Evolutionary conservation across 2,329 filamentous ascomycete species (phyloP).

Genomic region (Leptodontidium sp.): DNA sequence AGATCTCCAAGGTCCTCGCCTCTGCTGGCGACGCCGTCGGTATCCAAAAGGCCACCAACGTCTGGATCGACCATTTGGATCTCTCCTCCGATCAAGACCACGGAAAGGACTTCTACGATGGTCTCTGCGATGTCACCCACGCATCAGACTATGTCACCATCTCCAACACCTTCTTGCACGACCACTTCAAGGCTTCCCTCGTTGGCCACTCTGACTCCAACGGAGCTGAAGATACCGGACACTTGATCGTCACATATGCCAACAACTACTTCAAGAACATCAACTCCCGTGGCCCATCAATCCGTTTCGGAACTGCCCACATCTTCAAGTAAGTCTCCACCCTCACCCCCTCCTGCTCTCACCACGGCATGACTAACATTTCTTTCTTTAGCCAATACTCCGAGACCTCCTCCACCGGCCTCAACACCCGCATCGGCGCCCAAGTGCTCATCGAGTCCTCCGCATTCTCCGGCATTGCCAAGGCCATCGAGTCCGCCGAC

Average conservation of each 20-base stretch:
- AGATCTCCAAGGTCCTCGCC: slow-evolving; percentile 64
- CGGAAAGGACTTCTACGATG: slow-evolving; percentile 70
- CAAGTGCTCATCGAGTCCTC: slow-evolving; percentile 65
- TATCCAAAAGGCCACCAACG: slow-evolving; percentile 49
- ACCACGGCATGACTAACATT: not conserved
- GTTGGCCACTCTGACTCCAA: slow-evolving; percentile 69
- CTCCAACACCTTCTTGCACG: slow-evolving; percentile 60
- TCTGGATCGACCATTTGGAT: slow-evolving; percentile 75
- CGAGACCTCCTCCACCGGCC: slow-evolving; percentile 55
- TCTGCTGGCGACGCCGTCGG: slow-evolving; percentile 51
- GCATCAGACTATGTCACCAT: slow-evolving; percentile 67
- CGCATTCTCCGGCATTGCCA: slow-evolving; percentile 55
- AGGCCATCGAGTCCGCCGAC: slow-evolving; percentile 55
- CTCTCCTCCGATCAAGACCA: slow-evolving; percentile 65
- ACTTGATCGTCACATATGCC: slow-evolving; percentile 69
- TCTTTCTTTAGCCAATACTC: slow-evolving; percentile 46
- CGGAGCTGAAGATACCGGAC: slow-evolving; percentile 64
- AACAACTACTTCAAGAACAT: slow-evolving; percentile 73
- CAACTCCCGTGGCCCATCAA: slow-evolving; percentile 67
- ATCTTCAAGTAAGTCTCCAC: slow-evolving; percentile 57
- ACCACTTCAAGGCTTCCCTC: slow-evolving; percentile 69
- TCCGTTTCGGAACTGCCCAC: slow-evolving; percentile 73
- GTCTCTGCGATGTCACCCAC: slow-evolving; percentile 70
- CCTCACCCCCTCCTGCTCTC: not conserved
- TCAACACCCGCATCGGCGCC: slow-evolving; percentile 66